Base-by-base conservation (phyloP, 768 basidiomycete genomes). In the Lentinula sp. region DNA sequence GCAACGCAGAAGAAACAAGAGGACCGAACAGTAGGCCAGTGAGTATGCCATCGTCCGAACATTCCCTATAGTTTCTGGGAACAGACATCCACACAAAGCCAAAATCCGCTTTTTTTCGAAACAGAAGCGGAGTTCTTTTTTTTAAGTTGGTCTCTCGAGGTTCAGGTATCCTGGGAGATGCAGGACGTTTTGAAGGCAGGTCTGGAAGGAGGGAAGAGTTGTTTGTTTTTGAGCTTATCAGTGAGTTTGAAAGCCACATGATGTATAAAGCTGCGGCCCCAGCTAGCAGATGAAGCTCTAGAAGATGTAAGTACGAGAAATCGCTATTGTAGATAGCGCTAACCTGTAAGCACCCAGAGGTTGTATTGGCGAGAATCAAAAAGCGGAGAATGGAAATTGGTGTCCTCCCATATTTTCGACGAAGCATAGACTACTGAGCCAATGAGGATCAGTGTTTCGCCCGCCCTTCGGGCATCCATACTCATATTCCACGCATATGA, bases 21-120 rank as follows among this genome's bases (percentile, higher is more conserved):
- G 95, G 93, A 11, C 87, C 89, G 35, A 95, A 80, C n/a, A 94
- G 80, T 11, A 96, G 75, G 2, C 89, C 93, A 46, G 89, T 93
- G 61, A 91, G 74, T 23, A 88, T 84, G 13, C 95, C 95, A 70
- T 97, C 94, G 69, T 96, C 95, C 11, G 80, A 73, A 51, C 87
- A 89, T 60, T 90, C 84, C 90, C 91, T 80, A 69, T 91, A 94
- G 68, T 94, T 92, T 72, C 92, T 91, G 0, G 89, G 88, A 4
- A 92, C 90, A 15, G 91, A 89, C 92, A 94, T 93, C 91, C 91
- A 94, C 28, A 93, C 80, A 68, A 85, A 89, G 37, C 86, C 85
- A 60, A 85, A 84, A 66, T 84, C 81, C 23, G 75, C 74, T 72
- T 80, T 62, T 74, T 75, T 55, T 66, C 65, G 32, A 66, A 34